These are phyloP conservation scores for Diaporthe australafricana DNA, from an alignment of 2,329 filamentous ascomycete species.

Conservation along the genomic window DNA sequence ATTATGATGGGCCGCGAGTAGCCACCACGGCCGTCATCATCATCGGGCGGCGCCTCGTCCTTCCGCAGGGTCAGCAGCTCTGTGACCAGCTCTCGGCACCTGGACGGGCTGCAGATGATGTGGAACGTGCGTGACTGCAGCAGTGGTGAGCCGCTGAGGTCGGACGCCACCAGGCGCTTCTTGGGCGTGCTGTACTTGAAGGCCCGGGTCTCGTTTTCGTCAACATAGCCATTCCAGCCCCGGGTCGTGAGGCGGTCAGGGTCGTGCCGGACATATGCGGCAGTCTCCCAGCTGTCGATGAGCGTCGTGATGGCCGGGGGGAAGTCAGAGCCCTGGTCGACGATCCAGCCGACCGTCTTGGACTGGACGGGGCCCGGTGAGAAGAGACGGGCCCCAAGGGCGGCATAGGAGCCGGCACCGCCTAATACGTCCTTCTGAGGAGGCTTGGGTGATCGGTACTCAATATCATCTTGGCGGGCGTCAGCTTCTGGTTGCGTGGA, in stretches of 20 bases:
- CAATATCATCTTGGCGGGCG: constrained; percentile 78
- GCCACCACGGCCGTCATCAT: constrained; percentile 41
- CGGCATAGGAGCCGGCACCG: constrained; percentile 87
- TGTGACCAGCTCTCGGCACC: constrained; percentile 81
- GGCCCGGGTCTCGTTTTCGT: constrained; percentile 73
- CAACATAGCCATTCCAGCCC: constrained; percentile 91
- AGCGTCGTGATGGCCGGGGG: constrained; percentile 71
- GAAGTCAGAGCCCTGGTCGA: constrained; percentile 92
- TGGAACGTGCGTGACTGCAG: constrained; percentile 84
- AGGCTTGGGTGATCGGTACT: constrained; percentile 78
- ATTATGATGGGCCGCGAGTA: constrained; percentile 78
- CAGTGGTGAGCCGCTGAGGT: constrained; percentile 70
- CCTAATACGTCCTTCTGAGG: constrained; percentile 83
- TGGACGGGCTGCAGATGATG: constrained; percentile 82
- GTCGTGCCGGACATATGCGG: constrained; percentile 75
- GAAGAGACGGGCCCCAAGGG: constrained; percentile 88
- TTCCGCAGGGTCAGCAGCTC: constrained; percentile 74
- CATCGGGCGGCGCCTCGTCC: constrained; percentile 43
- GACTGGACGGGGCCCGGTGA: constrained; percentile 74
- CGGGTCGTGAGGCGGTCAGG: constrained; percentile 81
- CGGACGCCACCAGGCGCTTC: constrained; percentile 78
- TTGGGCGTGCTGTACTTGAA: constrained; percentile 94
- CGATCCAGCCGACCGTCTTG: constrained; percentile 84
- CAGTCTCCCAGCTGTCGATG: constrained; percentile 82
- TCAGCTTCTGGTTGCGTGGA: constrained; percentile 34